Evolutionary conservation across 305 asterid species (phyloP).

Genomic region (Lippia alba): DNA sequence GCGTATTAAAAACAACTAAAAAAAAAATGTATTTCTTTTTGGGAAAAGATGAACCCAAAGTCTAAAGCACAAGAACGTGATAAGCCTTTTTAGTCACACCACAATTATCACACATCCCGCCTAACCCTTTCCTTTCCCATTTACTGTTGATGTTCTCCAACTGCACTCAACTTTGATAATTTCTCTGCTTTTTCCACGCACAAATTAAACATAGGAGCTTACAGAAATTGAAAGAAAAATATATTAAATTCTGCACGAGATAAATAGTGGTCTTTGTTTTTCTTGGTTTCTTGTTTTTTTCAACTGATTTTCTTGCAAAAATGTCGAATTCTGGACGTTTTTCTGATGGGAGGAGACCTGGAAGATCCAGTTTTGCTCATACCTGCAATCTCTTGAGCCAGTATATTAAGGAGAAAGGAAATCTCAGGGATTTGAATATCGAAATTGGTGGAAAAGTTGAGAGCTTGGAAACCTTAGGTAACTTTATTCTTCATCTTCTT

Average conservation of each 20-base stretch:
- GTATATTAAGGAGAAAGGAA: conserved; percentile 65
- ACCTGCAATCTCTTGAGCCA: conserved; percentile 72
- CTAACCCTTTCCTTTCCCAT: no score
- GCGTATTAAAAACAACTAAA: conserved; percentile 13
- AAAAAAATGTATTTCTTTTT: background rate
- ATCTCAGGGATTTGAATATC: conserved; percentile 57
- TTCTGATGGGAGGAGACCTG: conserved; percentile 37
- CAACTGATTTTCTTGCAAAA: background rate
- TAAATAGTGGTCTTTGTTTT: background rate
- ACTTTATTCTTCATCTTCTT: background rate
- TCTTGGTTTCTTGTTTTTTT: background rate
- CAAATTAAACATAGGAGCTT: background rate
- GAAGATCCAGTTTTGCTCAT: conserved; percentile 53
- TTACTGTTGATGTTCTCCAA: background rate
- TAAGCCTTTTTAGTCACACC: background rate
- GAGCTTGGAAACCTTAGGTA: conserved; percentile 55
- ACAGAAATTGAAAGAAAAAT: background rate
- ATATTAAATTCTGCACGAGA: no score
- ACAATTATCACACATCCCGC: background rate
- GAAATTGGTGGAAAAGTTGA: conserved; percentile 54
- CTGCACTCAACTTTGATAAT: background rate
- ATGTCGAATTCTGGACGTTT: conserved; percentile 48
- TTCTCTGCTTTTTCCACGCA: background rate
- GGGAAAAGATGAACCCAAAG: background rate
- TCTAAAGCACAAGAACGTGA: conserved; percentile 1